Evolutionary conservation across 169 alveolate genomes (phyloP).

Genomic region (Plasmodium vivax): DNA sequence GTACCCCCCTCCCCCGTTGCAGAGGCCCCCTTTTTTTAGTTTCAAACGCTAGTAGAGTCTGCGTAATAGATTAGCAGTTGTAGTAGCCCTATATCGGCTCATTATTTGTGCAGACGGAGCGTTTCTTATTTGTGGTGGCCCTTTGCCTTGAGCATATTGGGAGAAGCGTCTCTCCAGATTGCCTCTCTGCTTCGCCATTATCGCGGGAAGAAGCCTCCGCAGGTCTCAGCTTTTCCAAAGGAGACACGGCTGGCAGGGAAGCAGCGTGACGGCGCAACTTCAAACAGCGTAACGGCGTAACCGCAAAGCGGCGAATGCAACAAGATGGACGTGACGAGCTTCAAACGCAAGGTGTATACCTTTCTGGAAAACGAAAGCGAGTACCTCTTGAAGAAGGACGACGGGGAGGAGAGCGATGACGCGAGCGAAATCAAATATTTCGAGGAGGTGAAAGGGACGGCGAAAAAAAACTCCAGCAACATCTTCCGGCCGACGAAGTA

Average conservation of each 20-base stretch:
- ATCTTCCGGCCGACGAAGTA: conserved; percentile 34
- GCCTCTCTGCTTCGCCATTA: not conserved
- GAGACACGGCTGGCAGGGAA: too few relatives aligned
- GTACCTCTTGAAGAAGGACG: not conserved
- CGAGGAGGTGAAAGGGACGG: conserved; percentile 43
- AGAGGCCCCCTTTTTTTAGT: not conserved
- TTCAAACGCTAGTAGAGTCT: not conserved
- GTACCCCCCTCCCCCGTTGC: not conserved
- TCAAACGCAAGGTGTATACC: conserved; percentile 18
- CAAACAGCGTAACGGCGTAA: too few relatives aligned
- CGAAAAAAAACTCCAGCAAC: conserved; percentile 60
- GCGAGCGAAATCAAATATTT: not conserved
- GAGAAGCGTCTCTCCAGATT: not conserved
- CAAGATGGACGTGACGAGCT: conserved; percentile 11
- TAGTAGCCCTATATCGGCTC: too few relatives aligned
- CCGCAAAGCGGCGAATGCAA: not conserved
- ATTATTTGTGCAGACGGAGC: too few relatives aligned
- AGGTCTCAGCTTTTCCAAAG: too few relatives aligned
- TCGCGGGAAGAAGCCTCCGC: too few relatives aligned
- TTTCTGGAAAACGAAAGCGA: conserved; percentile 52
- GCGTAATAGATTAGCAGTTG: too few relatives aligned
- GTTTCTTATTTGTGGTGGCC: not conserved
- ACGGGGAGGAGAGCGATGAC: conserved; percentile 1
- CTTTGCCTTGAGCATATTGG: not conserved
- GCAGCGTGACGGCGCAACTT: too few relatives aligned